Conservation (phyloP, 768 basidiomycete species). For the Gautieria morchelliformis region DNA sequence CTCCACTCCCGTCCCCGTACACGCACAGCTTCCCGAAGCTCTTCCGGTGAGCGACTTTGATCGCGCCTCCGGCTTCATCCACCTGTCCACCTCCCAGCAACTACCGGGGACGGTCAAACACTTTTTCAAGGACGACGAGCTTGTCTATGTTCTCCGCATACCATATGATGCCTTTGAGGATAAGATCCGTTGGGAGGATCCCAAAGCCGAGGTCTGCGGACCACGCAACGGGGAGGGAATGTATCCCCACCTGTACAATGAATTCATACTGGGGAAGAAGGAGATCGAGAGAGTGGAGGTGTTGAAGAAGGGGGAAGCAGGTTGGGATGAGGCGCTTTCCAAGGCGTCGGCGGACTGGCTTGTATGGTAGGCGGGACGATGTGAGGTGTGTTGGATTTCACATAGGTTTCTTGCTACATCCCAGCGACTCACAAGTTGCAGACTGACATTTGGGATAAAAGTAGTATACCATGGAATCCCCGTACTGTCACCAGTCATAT, state of each 20-base stretch:
- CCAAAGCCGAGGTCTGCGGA: conserved; percentile 23
- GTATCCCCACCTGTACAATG: conserved; percentile 49
- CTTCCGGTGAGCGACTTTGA: conserved; percentile 46
- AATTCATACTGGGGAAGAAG: conserved; percentile 29
- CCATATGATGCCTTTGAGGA: conserved; percentile 30
- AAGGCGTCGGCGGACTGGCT: too few relatives aligned
- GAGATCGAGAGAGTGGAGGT: conserved; percentile 30
- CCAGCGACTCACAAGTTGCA: too few relatives aligned
- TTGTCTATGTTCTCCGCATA: conserved; percentile 36
- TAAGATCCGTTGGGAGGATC: conserved; percentile 41
- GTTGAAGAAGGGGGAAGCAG: too few relatives aligned
- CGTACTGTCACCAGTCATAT: too few relatives aligned
- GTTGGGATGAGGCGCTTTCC: too few relatives aligned
- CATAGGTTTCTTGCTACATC: too few relatives aligned
- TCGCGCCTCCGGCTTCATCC: conserved; percentile 37
- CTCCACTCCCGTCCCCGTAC: conserved; percentile 27
- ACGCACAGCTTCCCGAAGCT: conserved; percentile 28
- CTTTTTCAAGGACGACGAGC: conserved; percentile 34
- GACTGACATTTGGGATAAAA: too few relatives aligned
- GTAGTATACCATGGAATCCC: too few relatives aligned
- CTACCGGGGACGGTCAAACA: conserved; percentile 34
- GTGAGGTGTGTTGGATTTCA: too few relatives aligned
- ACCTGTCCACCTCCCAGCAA: conserved; percentile 46
- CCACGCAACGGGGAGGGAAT: conserved; percentile 23
- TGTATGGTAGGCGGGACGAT: too few relatives aligned